Conservation (phyloP, 352 stramenopile genomes). For the Halophytophthora batemanensis region DNA sequence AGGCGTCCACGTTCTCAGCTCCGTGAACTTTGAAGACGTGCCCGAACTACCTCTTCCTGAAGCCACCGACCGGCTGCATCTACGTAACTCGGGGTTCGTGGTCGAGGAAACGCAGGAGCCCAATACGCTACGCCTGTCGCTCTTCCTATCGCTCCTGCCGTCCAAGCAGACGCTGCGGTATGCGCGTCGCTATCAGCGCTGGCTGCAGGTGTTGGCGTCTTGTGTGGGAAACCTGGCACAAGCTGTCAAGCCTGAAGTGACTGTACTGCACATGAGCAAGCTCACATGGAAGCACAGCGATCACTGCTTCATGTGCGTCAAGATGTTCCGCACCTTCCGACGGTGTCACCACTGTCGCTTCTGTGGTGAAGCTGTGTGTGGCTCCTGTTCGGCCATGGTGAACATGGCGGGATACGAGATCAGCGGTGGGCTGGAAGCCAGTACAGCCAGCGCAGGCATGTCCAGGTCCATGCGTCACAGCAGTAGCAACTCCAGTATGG, state of each 20-base stretch:
- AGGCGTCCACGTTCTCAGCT: slow-evolving; percentile 33
- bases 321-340: slow-evolving; percentile 69
- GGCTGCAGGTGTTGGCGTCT: slow-evolving; percentile 36
- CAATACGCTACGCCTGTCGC: slow-evolving; percentile 30
- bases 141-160: slow-evolving; percentile 49
- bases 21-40: slow-evolving; percentile 38
- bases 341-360: slow-evolving; percentile 74
- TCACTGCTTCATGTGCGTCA: slow-evolving; percentile 66
- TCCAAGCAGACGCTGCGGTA: slow-evolving; percentile 20
- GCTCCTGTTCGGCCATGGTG: slow-evolving; percentile 58
- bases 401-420: slow-evolving; percentile 39
- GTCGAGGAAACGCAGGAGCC: slow-evolving; percentile 45
- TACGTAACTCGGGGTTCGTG: slow-evolving; percentile 55
- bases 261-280: slow-evolving; percentile 33
- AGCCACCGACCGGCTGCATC: slow-evolving; percentile 32
- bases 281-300: slow-evolving; percentile 61
- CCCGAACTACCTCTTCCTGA: slow-evolving; percentile 29
- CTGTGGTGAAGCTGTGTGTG: slow-evolving; percentile 67
- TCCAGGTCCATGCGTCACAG: slow-evolving; percentile 12
- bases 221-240: slow-evolving; percentile 32
- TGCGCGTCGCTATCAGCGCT: slow-evolving; percentile 32
- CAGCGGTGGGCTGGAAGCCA: slow-evolving; percentile 22
- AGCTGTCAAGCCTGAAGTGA: slow-evolving; percentile 17
- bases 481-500: slow-evolving; percentile 1
- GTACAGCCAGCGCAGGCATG: slow-evolving; percentile 4